These are phyloP conservation scores for Entomortierella chlamydospora DNA, from an alignment of 192 early-diverging fungal genomes.

Conservation along the genomic window DNA sequence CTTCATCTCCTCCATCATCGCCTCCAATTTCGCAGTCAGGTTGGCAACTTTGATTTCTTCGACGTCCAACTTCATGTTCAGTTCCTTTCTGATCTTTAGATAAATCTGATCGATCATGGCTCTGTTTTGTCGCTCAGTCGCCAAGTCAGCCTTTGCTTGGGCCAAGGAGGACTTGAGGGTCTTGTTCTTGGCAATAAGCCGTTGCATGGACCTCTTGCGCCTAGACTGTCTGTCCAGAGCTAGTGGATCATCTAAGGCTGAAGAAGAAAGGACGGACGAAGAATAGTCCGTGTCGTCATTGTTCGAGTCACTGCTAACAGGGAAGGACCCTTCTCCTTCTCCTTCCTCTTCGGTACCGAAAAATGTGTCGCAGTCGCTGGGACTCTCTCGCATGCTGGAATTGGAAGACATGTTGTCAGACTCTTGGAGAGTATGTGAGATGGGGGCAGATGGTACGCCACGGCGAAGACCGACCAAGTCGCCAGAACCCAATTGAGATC, in stretches of 20 bases:
- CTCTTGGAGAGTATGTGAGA: not conserved
- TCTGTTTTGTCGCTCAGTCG: constrained; percentile 30
- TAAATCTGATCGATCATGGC: constrained; percentile 47
- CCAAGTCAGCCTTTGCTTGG: constrained; percentile 47
- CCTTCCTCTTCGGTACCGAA: constrained; percentile 33
- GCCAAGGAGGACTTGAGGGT: constrained; percentile 30
- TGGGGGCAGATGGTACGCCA: not conserved
- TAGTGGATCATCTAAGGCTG: constrained; percentile 21
- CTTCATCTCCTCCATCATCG: constrained; percentile 30
- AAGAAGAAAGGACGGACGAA: not conserved
- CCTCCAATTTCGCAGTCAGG: constrained; percentile 30
- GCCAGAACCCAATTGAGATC: not conserved
- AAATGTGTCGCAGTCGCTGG: constrained; percentile 29
- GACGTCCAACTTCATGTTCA: constrained; percentile 32
- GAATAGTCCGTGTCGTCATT: constrained; percentile 27
- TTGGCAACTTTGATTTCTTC: constrained; percentile 37
- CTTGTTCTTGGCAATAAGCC: constrained; percentile 47
- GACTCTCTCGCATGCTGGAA: constrained; percentile 25
- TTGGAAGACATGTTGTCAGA: constrained; percentile 24
- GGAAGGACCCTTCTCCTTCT: constrained; percentile 18
- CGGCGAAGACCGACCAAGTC: not conserved
- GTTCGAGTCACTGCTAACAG: constrained; percentile 33
- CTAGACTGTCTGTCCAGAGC: constrained; percentile 32
- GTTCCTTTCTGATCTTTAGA: constrained; percentile 46
- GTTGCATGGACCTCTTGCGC: constrained; percentile 32